Evolutionary conservation across 345 rosid species (phyloP).

Genomic region (Cardiospermum halicacabum): DNA sequence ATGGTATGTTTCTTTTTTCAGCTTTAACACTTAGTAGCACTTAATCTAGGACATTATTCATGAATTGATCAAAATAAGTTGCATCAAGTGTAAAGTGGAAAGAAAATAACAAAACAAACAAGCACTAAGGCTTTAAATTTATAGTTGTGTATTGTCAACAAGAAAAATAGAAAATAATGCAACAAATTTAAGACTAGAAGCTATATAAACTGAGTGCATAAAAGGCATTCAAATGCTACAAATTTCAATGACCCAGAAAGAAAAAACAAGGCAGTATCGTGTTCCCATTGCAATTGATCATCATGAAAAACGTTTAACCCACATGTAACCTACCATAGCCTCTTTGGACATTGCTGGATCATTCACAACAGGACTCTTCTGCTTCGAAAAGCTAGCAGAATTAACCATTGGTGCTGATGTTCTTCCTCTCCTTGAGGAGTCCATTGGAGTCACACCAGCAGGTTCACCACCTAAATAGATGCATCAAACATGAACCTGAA

Average conservation of each 20-base stretch:
- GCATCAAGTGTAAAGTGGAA: no score
- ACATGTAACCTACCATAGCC: constrained; percentile 41
- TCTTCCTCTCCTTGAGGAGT: constrained; percentile 67
- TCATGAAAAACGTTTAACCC: background rate
- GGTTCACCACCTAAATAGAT: constrained; percentile 36
- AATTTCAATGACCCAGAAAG: background rate
- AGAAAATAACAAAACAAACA: no score
- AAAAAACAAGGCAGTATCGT: background rate
- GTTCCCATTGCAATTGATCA: background rate
- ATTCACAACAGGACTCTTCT: constrained; percentile 52
- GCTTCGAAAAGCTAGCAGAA: constrained; percentile 60
- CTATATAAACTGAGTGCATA: background rate
- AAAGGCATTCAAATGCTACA: background rate
- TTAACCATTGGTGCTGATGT: constrained; percentile 54
- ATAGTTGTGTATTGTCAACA: no score
- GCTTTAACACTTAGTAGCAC: no score
- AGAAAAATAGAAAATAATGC: no score
- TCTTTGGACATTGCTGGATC: constrained; percentile 50
- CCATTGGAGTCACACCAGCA: constrained; percentile 46
- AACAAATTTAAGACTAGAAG: no score
- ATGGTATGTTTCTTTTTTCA: no score
- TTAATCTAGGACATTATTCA: no score
- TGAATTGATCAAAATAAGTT: no score
- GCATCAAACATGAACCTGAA: background rate
- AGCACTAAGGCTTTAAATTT: no score